A percentile compares a stretch with the other conserved stretches of the same genome.
Conservation (phyloP, 2,329 filamentous ascomycete species). For the Myriangium duriaei region DNA sequence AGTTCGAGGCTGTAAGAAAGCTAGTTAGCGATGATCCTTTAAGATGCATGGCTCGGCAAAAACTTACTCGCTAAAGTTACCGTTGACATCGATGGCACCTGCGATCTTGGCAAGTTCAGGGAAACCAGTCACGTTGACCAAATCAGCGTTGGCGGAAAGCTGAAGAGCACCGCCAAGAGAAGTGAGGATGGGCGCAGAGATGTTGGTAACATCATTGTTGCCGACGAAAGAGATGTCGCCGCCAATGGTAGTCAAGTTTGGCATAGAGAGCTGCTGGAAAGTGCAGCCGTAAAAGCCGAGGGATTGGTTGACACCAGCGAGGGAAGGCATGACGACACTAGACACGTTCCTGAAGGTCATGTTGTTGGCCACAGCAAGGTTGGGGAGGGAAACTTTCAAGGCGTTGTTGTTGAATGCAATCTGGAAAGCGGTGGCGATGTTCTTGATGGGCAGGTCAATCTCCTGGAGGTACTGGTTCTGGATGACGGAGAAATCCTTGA, state of each 20-base stretch:
- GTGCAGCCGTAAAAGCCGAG: slow-evolving; percentile 76
- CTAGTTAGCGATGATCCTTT: slow-evolving; percentile 20
- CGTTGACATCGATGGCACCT: slow-evolving; percentile 75
- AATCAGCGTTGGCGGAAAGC: slow-evolving; percentile 78
- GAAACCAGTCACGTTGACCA: slow-evolving; percentile 55
- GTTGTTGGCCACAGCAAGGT: slow-evolving; percentile 67
- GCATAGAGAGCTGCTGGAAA: slow-evolving; percentile 47
- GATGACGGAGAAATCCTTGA: slow-evolving; percentile 65
- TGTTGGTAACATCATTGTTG: slow-evolving; percentile 52
- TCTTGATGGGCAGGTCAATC: slow-evolving; percentile 66
- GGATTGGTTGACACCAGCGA: slow-evolving; percentile 62
- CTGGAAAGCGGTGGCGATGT: slow-evolving; percentile 56
- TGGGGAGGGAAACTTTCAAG: slow-evolving; percentile 61
- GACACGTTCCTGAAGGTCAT: slow-evolving; percentile 74
- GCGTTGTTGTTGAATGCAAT: slow-evolving; percentile 70
- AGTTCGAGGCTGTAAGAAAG: slow-evolving; percentile 53
- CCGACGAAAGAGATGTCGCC: slow-evolving; percentile 45
- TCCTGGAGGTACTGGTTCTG: slow-evolving; percentile 74
- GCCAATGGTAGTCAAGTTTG: slow-evolving; percentile 58
- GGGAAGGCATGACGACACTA: slow-evolving; percentile 57
- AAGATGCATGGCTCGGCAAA: not conserved
- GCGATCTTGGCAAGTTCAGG: slow-evolving; percentile 53
- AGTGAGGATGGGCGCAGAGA: slow-evolving; percentile 58
- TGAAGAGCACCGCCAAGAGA: slow-evolving; percentile 66
- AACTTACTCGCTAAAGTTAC: slow-evolving; percentile 71